Base-by-base conservation (phyloP, 2,329 filamentous ascomycete species). In the Exserohilum rostratum region DNA sequence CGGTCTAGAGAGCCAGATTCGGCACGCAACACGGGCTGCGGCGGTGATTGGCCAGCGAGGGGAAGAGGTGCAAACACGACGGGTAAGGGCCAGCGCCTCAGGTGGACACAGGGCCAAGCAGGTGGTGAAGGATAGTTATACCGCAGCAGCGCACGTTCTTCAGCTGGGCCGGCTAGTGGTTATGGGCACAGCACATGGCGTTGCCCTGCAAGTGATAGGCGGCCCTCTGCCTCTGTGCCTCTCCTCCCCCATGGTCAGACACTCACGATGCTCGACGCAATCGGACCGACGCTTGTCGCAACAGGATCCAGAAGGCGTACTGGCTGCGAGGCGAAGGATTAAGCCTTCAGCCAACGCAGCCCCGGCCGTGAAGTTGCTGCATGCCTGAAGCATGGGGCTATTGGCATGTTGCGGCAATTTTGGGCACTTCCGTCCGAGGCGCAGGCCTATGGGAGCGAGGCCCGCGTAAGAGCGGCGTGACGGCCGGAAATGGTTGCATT, bases 21-120 rank as follows among this genome's bases (percentile, higher is more conserved):
- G 31, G 54, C 54, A 57, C 54, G 54, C 54, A 57, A 50, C 44
- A 15, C 42, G 20, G 30, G 18, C 37, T 38, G 50, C 7, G 34
- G 17, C 15, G 35, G 6, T 57, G 54, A 57, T 57, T 57, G 54
- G 54, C 17, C 13, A n/a, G 20, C 6, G 18, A 25, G 27, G 39
- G 15, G 27, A 18, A 25, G 31, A 17, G 20, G 22, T 38, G 44
- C 27, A 49, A 27, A 34, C 27, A 7, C 30, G 18, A 40, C 27
- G 18, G 30, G 46, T 27, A 54, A 35, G 40, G 29, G 40, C 39
- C 49, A 50, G 33, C 22, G 34, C 25, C 42, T 50, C 22, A 45
- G 53, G 31, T 37, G 37, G 47, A 30, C 43, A 48, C 25, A 13
- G 11, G 30, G 29, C 13, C 29, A 12, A 27, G 42, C 52, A 51